These are phyloP conservation scores for Penicillium cosmopolitanum DNA, from an alignment of 495 filamentous ascomycete genomes.

Conservation along the genomic window DNA sequence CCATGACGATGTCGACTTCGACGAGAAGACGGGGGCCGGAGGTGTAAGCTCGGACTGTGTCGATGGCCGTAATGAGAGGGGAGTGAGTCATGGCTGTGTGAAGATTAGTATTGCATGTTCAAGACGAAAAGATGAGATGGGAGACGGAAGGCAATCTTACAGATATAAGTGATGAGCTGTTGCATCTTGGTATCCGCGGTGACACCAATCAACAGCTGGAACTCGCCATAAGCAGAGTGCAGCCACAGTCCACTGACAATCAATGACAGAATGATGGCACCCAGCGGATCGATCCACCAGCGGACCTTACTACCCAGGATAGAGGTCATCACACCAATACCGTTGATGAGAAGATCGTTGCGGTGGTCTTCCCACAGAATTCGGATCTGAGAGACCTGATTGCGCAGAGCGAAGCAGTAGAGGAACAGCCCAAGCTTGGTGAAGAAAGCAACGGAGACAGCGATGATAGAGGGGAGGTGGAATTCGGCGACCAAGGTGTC, in stretches of 20 bases:
- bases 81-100: conserved; percentile 80
- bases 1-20: conserved; percentile 90
- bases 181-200: conserved; percentile 83
- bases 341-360: conserved; percentile 88
- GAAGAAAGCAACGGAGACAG: conserved; percentile 79
- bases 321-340: conserved; percentile 87
- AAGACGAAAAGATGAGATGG: conserved; percentile 1
- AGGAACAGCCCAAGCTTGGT: conserved; percentile 85
- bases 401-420: conserved; percentile 89
- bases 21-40: conserved; percentile 87
- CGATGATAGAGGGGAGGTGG: conserved; percentile 83
- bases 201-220: conserved; percentile 86
- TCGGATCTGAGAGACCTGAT: conserved; percentile 86
- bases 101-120: conserved; percentile 4
- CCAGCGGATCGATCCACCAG: conserved; percentile 97
- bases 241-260: conserved; percentile 81
- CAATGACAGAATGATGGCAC: conserved; percentile 80
- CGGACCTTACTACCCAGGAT: conserved; percentile 82
- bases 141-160: conserved; percentile 41
- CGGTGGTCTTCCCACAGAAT: conserved; percentile 94
- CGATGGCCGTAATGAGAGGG: conserved; percentile 76
- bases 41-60: conserved; percentile 94
- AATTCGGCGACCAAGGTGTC: conserved; percentile 58
- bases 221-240: conserved; percentile 83
- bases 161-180: conserved; percentile 95